Conservation (phyloP, 139 green algal species). For the Chlorella sp. region DNA sequence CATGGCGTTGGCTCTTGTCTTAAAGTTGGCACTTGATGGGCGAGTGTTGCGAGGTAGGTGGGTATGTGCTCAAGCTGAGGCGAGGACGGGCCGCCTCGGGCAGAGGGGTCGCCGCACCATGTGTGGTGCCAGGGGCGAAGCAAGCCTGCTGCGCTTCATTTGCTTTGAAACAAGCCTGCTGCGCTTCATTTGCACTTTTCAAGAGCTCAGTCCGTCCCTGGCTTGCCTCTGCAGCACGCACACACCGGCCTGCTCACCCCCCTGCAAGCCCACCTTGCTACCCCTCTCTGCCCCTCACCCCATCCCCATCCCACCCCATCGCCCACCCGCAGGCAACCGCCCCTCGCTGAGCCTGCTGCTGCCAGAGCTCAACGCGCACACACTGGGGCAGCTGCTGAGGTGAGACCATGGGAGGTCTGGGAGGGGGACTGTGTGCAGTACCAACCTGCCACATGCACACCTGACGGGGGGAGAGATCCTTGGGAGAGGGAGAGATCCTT, state of each 20-base stretch:
- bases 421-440: background rate
- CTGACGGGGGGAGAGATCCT: too few species aligned
- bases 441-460: too few species aligned
- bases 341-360: constrained; percentile 94
- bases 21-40: too few species aligned
- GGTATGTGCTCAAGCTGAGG: too few species aligned
- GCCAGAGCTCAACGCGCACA: constrained; percentile 90
- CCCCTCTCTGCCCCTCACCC: background rate
- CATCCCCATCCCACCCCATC: background rate
- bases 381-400: constrained; percentile 94
- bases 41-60: too few species aligned
- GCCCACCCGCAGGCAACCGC: constrained; percentile 80
- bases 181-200: background rate
- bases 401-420: background rate
- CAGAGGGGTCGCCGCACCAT: background rate
- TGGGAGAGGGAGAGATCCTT: too few species aligned
- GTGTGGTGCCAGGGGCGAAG: background rate
- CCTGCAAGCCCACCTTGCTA: background rate
- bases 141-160: background rate
- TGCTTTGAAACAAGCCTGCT: background rate
- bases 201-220: too few species aligned
- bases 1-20: too few species aligned
- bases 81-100: background rate
- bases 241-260: background rate
- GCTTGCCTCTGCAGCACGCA: background rate